Evolutionary conservation across 176 grass and related monocot species (phyloP), one percentile per base, ranked within the genome.

Genomic region (Lolium multiflorum): DNA sequence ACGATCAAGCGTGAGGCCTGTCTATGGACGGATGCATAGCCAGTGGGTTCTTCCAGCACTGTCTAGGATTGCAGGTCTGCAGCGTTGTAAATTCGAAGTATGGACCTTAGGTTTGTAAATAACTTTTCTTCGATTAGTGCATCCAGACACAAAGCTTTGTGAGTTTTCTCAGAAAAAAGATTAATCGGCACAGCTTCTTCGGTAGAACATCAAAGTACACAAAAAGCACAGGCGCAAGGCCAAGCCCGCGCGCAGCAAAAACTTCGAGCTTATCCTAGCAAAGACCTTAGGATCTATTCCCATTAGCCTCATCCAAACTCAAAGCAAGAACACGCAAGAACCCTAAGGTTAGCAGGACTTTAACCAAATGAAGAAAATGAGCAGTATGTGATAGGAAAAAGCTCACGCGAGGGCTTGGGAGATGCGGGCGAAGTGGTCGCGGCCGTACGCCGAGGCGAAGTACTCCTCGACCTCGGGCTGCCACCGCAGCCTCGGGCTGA

Each of bases 391-490:
- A 4, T 15, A 20, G 21, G n/a, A 11, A 38, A 56, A 58, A 21
- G 15, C 80, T 89, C 74, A 98, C 96, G 93, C 87, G 39, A 96
- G 93, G 58, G 88, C 88, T 52, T 95, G 39, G 26, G 96, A 94
- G 69, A 98, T 98, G 61, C 88, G 84, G 20, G 86, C 78, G 64
- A 98, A 96, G 62, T 81, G 87, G 13, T 92, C 86, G 28, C 84
- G 81, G 18, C 96, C 96, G 64, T 98, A 96, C 77, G 96, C 90
- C 7, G 52, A 52, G 43, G 71, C 62, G 79, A 98, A 94, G 84
- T 98, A 98, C 81, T 88, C 90, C 84, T 96, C 90, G 2, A 98
- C 93, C 24, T 94, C 83, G 35, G 91, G 90, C 55, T 98, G 89
- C 96, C 96, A 98, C 46, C 85, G 89, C 62, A 98, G 84, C 50